A percentile compares a stretch with the other conserved stretches of the same genome.
phyloP scores from a whole-genome alignment of 1,284 basidiomycete species.

The Vanrija sp. region DNA sequence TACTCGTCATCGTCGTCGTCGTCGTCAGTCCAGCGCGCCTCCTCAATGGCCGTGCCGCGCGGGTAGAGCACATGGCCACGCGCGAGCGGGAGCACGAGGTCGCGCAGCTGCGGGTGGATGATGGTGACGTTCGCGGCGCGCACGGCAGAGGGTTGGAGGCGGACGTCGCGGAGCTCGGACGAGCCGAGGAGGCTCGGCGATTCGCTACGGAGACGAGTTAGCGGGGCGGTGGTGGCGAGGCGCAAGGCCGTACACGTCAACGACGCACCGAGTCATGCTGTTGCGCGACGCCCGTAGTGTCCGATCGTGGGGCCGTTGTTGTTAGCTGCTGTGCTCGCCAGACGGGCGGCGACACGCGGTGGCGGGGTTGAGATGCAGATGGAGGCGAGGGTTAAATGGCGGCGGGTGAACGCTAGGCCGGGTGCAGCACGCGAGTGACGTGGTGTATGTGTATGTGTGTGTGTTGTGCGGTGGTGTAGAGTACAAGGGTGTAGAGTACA shows the following conservation, averaged over 20 bases:
- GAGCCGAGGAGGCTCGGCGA: constrained; percentile 20
- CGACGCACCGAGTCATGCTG: not conserved
- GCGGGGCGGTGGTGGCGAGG: not conserved
- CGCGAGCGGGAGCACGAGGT: constrained; percentile 41
- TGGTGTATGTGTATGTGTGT: too few species aligned
- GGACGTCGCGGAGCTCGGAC: constrained; percentile 41
- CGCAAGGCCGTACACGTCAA: too few species aligned
- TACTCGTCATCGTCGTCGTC: constrained; percentile 6
- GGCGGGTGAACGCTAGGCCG: too few species aligned
- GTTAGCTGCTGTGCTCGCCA: not conserved
- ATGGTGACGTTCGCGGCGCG: constrained; percentile 39
- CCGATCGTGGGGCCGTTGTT: not conserved
- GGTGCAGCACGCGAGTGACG: too few species aligned
- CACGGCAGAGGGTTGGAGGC: constrained; percentile 28
- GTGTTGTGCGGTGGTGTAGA: too few species aligned
- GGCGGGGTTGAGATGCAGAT: not conserved
- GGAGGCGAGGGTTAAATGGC: too few species aligned
- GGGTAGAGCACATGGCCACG: constrained; percentile 39
- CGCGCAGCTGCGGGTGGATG: constrained; percentile 47
- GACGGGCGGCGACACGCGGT: not conserved
- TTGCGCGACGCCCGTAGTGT: not conserved
- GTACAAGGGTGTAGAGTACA: too few species aligned
- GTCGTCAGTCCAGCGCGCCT: constrained; percentile 23
- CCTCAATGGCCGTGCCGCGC: constrained; percentile 28
- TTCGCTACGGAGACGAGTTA: not conserved